Evolutionary conservation across 2,329 filamentous ascomycete species (phyloP).

Genomic region (Pyricularia sp.): DNA sequence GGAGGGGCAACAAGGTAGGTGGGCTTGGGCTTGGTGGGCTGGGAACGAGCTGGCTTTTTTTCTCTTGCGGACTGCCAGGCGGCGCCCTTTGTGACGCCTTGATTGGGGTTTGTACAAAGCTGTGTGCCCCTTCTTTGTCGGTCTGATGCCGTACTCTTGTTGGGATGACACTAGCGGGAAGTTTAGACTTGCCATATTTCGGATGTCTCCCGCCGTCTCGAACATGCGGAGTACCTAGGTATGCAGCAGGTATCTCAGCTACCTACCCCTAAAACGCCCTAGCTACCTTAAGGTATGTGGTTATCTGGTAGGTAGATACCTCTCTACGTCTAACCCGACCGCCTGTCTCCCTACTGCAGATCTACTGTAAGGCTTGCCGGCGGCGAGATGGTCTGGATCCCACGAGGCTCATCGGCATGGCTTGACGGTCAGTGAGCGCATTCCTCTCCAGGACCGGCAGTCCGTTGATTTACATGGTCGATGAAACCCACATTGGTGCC

Average conservation of each 20-base stretch:
- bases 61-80: not conserved
- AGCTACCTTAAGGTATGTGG: no score
- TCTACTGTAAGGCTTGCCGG: not conserved
- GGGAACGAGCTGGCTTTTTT: not conserved
- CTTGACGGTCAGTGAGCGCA: not conserved
- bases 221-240: not conserved
- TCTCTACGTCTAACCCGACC: not conserved
- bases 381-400: not conserved
- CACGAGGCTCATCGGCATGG: not conserved
- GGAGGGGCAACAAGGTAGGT: slow-evolving; percentile 1
- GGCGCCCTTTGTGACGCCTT: slow-evolving; percentile 1
- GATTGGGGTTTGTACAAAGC: not conserved
- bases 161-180: slow-evolving; percentile 1
- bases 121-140: not conserved
- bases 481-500: not conserved
- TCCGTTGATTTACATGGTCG: not conserved
- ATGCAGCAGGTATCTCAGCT: not conserved
- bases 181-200: not conserved
- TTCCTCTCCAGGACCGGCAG: not conserved
- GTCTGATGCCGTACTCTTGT: not conserved
- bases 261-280: not conserved
- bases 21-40: not conserved
- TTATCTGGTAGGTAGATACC: not conserved
- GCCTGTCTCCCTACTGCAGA: not conserved
- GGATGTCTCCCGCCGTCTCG: not conserved